Percentiles rank a stretch among this genome's conserved stretches.
Conservation (phyloP, 768 basidiomycete species). For the Peribolospora kevripleyi region DNA sequence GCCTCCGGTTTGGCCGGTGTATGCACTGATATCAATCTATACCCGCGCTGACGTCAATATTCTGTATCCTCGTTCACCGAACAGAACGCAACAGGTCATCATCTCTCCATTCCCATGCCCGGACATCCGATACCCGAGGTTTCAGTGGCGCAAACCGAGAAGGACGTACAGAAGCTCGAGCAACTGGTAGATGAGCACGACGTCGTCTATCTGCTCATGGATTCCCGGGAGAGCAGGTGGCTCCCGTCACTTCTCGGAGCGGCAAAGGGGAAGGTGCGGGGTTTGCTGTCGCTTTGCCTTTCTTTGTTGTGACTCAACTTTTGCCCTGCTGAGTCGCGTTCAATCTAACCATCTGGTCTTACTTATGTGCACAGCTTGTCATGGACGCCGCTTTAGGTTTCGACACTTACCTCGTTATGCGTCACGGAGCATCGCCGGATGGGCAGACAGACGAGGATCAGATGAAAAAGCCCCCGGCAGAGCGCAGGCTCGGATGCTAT, state of each 20-base stretch:
- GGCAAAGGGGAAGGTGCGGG: conserved; percentile 51
- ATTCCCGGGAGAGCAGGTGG: conserved; percentile 94
- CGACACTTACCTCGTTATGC: conserved; percentile 89
- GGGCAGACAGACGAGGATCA: background rate
- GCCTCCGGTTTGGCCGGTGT: no score
- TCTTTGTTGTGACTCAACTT: background rate
- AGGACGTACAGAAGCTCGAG: conserved; percentile 51
- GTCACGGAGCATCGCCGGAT: conserved; percentile 38
- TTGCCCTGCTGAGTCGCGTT: background rate
- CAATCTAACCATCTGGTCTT: background rate
- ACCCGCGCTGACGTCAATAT: background rate
- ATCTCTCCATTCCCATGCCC: conserved; percentile 80
- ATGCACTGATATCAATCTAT: no score
- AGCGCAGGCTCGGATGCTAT: conserved; percentile 55
- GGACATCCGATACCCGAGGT: conserved; percentile 61
- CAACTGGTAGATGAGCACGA: conserved; percentile 62
- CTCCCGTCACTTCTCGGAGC: conserved; percentile 71
- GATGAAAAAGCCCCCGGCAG: background rate
- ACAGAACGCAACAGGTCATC: conserved; percentile 57
- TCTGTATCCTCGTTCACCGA: background rate
- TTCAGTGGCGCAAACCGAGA: conserved; percentile 32
- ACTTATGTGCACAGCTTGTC: conserved; percentile 35
- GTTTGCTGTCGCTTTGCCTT: background rate
- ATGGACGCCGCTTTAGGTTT: conserved; percentile 88
- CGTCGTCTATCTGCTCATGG: conserved; percentile 81